Percentiles rank a stretch among this genome's conserved stretches.
Conservation (phyloP, 139 green algal genomes). For the Chlamydomonas schloesseri region DNA sequence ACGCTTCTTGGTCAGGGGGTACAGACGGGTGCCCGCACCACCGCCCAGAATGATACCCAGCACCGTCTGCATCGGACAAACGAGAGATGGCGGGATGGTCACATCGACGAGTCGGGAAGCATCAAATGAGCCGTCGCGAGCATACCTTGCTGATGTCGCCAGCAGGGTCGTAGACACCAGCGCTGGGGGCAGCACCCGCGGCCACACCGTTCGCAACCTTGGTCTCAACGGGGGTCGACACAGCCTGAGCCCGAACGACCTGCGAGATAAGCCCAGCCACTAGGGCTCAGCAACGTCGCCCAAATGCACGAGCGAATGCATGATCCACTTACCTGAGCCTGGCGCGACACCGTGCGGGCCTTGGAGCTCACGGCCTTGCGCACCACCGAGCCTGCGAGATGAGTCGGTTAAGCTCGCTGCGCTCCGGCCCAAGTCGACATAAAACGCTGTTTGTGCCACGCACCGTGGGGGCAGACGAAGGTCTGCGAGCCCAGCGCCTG, state of each 20-base stretch:
- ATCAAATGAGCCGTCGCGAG: too few relatives aligned
- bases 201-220: constrained; percentile 23
- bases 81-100: background rate
- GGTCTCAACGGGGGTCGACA: background rate
- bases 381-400: constrained; percentile 4
- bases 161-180: background rate
- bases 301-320: background rate
- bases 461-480: constrained; percentile 33
- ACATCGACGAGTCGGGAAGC: too few relatives aligned
- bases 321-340: constrained; percentile 2
- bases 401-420: background rate
- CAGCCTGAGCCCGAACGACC: constrained; percentile 37
- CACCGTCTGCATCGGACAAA: constrained; percentile 82
- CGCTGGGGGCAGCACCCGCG: background rate
- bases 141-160: constrained; percentile 41
- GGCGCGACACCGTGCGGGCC: background rate
- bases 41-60: constrained; percentile 97
- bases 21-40: constrained; percentile 95
- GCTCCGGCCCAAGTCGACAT: too few relatives aligned
- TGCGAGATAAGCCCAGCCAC: background rate
- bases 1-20: constrained; percentile 98
- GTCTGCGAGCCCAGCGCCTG: constrained; percentile 26
- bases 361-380: background rate
- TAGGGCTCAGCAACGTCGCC: background rate
- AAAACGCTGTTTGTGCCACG: background rate